A percentile compares a stretch with the other conserved stretches of the same genome.
Evolutionary conservation across 495 filamentous ascomycete species (phyloP).

Genomic region (Penicillium ochrochloron): DNA sequence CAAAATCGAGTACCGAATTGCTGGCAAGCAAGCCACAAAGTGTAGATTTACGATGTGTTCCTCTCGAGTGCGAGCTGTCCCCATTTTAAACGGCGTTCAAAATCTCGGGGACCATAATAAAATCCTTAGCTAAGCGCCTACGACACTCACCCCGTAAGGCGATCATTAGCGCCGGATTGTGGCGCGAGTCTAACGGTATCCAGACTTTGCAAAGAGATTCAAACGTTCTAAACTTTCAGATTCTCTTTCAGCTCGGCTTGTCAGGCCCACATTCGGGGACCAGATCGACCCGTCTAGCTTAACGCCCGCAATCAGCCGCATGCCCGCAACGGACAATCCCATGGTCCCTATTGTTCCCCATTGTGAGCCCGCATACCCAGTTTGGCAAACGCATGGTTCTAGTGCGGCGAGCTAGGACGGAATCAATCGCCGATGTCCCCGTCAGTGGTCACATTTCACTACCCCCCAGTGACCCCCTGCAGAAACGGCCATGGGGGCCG

Average conservation of each 20-base stretch:
- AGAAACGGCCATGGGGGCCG: background rate
- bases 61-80: background rate
- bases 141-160: background rate
- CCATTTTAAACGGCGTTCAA: background rate
- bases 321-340: background rate
- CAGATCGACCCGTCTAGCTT: background rate
- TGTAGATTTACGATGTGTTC: background rate
- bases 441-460: too few species aligned
- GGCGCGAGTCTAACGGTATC: background rate
- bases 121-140: too few species aligned
- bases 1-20: background rate
- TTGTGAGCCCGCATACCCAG: background rate
- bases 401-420: background rate
- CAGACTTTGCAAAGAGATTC: too few species aligned
- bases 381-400: too few species aligned
- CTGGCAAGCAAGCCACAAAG: background rate
- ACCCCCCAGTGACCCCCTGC: background rate
- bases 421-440: background rate
- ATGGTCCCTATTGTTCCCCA: background rate
- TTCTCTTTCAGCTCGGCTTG: background rate
- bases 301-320: constrained; percentile 6
- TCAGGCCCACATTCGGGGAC: background rate
- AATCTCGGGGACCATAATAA: constrained; percentile 1
- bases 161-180: background rate
- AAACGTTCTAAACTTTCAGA: background rate